Evolutionary conservation across 2,329 filamentous ascomycete species (phyloP), one percentile per base, ranked within the genome.

Genomic region (Neonectria magnoliae): DNA sequence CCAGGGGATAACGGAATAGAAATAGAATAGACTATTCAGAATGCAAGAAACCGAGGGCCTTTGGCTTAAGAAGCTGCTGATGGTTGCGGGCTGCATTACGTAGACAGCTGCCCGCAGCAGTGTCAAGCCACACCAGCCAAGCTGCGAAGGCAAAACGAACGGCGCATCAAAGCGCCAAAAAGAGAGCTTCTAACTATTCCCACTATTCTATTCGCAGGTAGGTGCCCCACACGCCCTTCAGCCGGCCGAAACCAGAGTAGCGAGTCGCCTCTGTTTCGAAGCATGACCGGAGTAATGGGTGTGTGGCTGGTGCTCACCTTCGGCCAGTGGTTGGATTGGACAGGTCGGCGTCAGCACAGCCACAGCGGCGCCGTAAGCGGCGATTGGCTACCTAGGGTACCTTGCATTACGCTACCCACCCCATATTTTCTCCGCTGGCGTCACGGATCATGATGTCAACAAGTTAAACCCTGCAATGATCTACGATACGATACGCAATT

Each of bases 281-380:
- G 62, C 64, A 72, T 71, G 70, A 71, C 56, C 60, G 57, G 14
- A 36, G 13, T 13, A 14, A 4, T 38, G 25, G 45, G 25, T 56
- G 53, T 66, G 70, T 68, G 70, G 68, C 68, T 71, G 51, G 42
- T 68, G 62, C 38, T 16, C 45, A 16, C 45, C 13, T 16, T 16
- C 18, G 11, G 42, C 42, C 14, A n/a, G 18, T 41, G 31, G 66
- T 70, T 70, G 68, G 22, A 25, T 25, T 25, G 25, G 68, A n/a
- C 33, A 13, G n/a, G 16, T 8, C n/a, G 8, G 4, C 7, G 25
- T 18, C 13, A 13, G 7, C 67, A 68, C 57, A 62, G 67, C 68
- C 66, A 60, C 42, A 29, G 4, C 9, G 22, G 3, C 7, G 44
- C 22, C 25, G 8, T 38, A 38, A 38, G 14, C 14, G 20, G 42